Conservation (phyloP, 1,139 yeast species). For the Yamadazyma buinensis region DNA sequence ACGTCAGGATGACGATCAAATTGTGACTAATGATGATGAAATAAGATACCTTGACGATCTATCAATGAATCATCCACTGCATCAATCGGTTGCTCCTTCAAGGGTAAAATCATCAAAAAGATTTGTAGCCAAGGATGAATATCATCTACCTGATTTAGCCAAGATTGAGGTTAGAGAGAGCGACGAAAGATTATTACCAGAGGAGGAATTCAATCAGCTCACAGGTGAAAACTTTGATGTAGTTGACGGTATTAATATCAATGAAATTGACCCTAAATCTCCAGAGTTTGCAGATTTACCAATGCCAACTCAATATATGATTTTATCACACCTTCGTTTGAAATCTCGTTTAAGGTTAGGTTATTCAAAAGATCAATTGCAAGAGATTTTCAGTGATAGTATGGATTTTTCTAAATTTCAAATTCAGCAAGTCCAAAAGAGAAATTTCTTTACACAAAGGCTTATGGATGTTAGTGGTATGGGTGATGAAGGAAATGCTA, state of each 20-base stretch:
- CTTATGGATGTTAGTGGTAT: conserved; percentile 82
- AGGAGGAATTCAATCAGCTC: conserved; percentile 63
- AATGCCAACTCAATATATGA: conserved; percentile 80
- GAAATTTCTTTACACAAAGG: conserved; percentile 86
- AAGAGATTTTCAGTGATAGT: conserved; percentile 73
- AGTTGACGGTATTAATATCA: conserved; percentile 67
- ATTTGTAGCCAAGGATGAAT: conserved; percentile 62
- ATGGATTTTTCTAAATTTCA: conserved; percentile 93
- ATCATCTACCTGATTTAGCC: conserved; percentile 69
- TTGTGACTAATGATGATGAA: conserved; percentile 11
- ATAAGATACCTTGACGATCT: conserved; percentile 39
- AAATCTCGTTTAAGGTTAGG: conserved; percentile 95
- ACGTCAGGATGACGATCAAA: too few relatives aligned
- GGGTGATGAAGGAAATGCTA: conserved; percentile 54
- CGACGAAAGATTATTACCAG: conserved; percentile 74
- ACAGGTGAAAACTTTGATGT: conserved; percentile 61
- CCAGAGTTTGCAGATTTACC: conserved; percentile 65
- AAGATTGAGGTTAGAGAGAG: conserved; percentile 33
- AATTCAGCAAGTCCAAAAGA: conserved; percentile 84
- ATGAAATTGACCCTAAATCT: conserved; percentile 67
- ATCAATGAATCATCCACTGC: conserved; percentile 23
- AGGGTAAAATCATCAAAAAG: conserved; percentile 9
- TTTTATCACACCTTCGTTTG: conserved; percentile 75
- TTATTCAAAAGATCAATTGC: conserved; percentile 79
- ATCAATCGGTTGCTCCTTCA: conserved; percentile 1